Conservation (phyloP, 495 filamentous ascomycete genomes). For the Cercophora scortea region DNA sequence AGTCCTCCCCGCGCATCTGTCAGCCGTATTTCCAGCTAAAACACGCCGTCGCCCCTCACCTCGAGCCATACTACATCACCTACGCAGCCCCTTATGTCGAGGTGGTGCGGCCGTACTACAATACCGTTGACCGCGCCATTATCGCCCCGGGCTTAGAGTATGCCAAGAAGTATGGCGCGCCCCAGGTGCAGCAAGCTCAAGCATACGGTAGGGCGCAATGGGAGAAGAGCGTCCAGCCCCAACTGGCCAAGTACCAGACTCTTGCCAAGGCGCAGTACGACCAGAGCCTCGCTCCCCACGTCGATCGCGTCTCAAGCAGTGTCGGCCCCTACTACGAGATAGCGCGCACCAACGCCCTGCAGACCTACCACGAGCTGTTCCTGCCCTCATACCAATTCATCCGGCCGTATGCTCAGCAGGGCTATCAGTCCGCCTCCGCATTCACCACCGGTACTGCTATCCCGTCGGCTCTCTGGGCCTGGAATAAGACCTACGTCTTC, state of each 20-base stretch:
- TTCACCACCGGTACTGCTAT: constrained; percentile 63
- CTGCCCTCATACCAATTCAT: constrained; percentile 67
- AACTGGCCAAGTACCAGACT: constrained; percentile 53
- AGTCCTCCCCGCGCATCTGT: constrained; percentile 72
- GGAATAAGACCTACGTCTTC: constrained; percentile 59
- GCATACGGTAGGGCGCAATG: constrained; percentile 63
- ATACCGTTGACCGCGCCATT: constrained; percentile 55
- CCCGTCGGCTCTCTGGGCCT: constrained; percentile 63
- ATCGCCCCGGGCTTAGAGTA: constrained; percentile 58
- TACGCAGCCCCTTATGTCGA: constrained; percentile 81
- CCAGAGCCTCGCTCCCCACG: constrained; percentile 60
- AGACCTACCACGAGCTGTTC: constrained; percentile 63
- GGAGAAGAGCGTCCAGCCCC: constrained; percentile 67
- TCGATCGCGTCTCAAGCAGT: constrained; percentile 48
- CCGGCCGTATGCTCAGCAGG: constrained; percentile 64
- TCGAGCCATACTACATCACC: constrained; percentile 77
- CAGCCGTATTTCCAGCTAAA: constrained; percentile 70
- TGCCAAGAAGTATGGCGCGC: constrained; percentile 70
- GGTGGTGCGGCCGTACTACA: constrained; percentile 65
- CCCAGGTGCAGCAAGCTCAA: constrained; percentile 58
- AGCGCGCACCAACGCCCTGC: constrained; percentile 48
- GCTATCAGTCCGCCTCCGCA: constrained; percentile 56
- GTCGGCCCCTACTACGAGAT: constrained; percentile 66
- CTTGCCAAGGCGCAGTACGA: constrained; percentile 61
- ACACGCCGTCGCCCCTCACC: constrained; percentile 61